These are phyloP conservation scores for Dendrobium huoshanense DNA, from an alignment of 106 monocot species.

Conservation along the genomic window DNA sequence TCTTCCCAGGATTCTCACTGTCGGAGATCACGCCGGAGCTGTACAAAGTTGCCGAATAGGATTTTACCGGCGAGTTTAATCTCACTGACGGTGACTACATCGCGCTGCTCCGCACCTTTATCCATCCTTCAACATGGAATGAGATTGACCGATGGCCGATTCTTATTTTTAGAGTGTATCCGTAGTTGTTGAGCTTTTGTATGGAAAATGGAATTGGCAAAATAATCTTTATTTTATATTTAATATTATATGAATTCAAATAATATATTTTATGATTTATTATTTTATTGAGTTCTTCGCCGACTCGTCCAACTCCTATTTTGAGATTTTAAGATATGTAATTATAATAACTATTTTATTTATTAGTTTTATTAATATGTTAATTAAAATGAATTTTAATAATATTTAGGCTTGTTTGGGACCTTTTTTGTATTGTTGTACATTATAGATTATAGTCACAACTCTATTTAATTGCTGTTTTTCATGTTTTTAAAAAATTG, in stretches of 20 bases:
- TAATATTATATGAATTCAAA: not conserved
- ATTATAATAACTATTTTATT: no score
- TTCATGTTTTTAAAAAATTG: no score
- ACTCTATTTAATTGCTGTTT: no score
- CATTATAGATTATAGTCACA: no score
- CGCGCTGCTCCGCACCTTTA: not conserved
- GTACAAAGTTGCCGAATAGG: slow-evolving; percentile 1
- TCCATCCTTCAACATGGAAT: not conserved
- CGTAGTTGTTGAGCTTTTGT: not conserved
- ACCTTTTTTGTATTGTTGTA: no score
- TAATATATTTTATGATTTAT: no score
- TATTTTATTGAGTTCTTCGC: no score
- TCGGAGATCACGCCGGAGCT: slow-evolving; percentile 10
- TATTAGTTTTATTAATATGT: no score
- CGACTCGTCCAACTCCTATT: no score
- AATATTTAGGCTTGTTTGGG: no score
- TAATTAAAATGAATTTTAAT: no score
- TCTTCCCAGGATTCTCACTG: slow-evolving; percentile 7
- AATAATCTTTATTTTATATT: not conserved
- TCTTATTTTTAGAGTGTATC: slow-evolving; percentile 4
- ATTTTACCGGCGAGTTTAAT: not conserved
- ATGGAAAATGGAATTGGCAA: slow-evolving; percentile 1
- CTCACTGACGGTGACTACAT: not conserved
- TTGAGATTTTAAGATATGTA: no score
- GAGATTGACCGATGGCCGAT: not conserved